Base-by-base conservation (phyloP, 2,329 filamentous ascomycete species). In the Nothophoma quercina region DNA sequence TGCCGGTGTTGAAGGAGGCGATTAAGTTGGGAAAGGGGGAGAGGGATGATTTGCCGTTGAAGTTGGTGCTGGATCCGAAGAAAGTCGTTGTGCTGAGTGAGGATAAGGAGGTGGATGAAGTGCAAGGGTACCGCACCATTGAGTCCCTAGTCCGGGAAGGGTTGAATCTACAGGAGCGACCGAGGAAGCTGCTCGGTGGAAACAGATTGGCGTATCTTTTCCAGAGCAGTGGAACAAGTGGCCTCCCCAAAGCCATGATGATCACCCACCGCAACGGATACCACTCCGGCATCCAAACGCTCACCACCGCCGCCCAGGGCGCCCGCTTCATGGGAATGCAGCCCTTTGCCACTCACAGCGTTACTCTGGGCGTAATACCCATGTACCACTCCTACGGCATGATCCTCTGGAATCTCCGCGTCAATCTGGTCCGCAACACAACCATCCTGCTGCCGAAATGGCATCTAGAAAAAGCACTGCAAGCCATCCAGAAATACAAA, bases 311-410 rank as follows among this genome's bases (percentile, higher is more conserved):
- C 2, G 53, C 57, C 2, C 68, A 69, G 56, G 44, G 32, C 8
- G 57, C 67, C 15, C 59, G 60, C 0, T 68, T 56, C 39, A 49
- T 40, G 7, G 62, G 62, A 16, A 39, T 64, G 3, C 64, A 67
- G 35, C 66, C 68, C 1, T 49, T 70, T 3, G 21, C 55, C 2
- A 62, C 65, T 2, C 47, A 44, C 5, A 43, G 46, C 4, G 34
- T 46, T 0, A 59, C 58, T 0, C 40, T 69, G 1, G 67, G 67
- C 13, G 65, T 71, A 1, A 61, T 70, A 4, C 68, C 68, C 4
- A 67, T 67, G 62, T 71, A 70, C 34, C 68, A 71, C 33, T 70
- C 67, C 10, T 71, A 68, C 48, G 68, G 68, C 40, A 68, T 69
- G 65, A 65, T 71, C 9, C 28, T 70, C 13, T 70, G 62, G 62